Conservation (phyloP, 2,329 filamentous ascomycete genomes). For the Ceratocystis eucalypticola region DNA sequence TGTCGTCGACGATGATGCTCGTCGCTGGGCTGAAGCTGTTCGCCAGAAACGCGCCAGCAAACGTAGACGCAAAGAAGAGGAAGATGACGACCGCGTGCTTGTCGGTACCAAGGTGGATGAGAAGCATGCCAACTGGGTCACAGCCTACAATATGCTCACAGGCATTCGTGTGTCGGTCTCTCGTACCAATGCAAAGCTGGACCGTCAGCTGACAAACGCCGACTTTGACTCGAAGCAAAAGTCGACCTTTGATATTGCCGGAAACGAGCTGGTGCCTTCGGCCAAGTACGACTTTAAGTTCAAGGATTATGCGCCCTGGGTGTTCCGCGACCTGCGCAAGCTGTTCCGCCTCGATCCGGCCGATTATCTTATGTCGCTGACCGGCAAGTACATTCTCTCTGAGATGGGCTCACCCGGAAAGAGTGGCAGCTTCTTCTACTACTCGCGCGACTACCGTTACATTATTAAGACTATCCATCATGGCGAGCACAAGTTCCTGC, state of each 20-base stretch:
- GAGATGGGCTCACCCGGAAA: slow-evolving; percentile 95
- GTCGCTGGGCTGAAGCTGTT: slow-evolving; percentile 84
- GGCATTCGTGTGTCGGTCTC: slow-evolving; percentile 96
- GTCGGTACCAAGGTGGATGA: slow-evolving; percentile 97
- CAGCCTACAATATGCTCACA: slow-evolving; percentile 98
- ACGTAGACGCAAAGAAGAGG: slow-evolving; percentile 65
- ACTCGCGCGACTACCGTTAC: slow-evolving; percentile 98
- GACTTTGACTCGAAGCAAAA: slow-evolving; percentile 94
- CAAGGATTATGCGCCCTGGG: slow-evolving; percentile 99
- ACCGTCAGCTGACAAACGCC: slow-evolving; percentile 73
- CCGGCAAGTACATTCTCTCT: slow-evolving; percentile 95
- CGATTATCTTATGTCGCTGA: slow-evolving; percentile 95
- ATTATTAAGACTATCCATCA: slow-evolving; percentile 99
- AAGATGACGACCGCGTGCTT: slow-evolving; percentile 87
- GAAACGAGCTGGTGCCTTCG: slow-evolving; percentile 91
- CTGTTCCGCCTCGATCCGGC: slow-evolving; percentile 88
- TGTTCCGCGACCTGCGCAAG: slow-evolving; percentile 80
- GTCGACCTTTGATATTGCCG: slow-evolving; percentile 82
- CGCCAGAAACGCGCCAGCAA: slow-evolving; percentile 84
- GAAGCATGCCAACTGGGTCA: slow-evolving; percentile 92
- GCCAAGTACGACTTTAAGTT: slow-evolving; percentile 99
- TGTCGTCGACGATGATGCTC: slow-evolving; percentile 75
- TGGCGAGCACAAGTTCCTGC: slow-evolving; percentile 75
- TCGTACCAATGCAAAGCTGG: slow-evolving; percentile 89
- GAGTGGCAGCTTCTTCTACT: slow-evolving; percentile 99